Evolutionary conservation across 768 basidiomycete genomes (phyloP).

Genomic region (Tylopilus vinaceipallidus): DNA sequence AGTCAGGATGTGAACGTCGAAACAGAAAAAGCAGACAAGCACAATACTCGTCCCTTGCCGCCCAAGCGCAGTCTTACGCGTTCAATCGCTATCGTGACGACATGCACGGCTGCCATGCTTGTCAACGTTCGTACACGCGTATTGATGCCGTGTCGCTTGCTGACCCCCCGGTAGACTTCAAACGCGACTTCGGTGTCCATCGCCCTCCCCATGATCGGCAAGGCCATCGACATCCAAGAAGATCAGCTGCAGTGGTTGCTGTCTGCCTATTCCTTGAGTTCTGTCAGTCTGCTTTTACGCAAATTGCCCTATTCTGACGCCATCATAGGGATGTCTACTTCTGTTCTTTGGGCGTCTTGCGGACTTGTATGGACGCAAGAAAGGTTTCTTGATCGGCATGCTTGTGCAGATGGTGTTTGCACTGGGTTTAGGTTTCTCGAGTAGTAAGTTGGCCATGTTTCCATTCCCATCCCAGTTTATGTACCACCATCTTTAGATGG

Average conservation of each 20-base stretch:
- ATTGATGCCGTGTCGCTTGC: not conserved
- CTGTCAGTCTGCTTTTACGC: constrained; percentile 38
- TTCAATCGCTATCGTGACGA: constrained; percentile 31
- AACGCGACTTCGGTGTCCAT: constrained; percentile 47
- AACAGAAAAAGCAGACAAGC: not conserved
- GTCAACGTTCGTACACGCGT: constrained; percentile 30
- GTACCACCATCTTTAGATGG: constrained; percentile 40
- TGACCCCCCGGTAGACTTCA: constrained; percentile 26
- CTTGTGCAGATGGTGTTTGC: constrained; percentile 52
- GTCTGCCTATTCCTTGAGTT: constrained; percentile 66
- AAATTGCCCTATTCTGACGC: constrained; percentile 2
- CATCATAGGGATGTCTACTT: constrained; percentile 71
- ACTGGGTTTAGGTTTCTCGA: constrained; percentile 62
- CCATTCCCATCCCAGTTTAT: not conserved
- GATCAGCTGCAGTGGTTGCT: constrained; percentile 63
- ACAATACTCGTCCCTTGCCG: not conserved
- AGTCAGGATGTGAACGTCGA: constrained; percentile 12
- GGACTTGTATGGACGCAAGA: constrained; percentile 76
- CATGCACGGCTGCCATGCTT: constrained; percentile 41
- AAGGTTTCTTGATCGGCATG: constrained; percentile 61
- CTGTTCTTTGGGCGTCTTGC: constrained; percentile 77
- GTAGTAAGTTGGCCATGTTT: constrained; percentile 34
- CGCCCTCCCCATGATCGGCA: constrained; percentile 51
- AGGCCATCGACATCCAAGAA: constrained; percentile 47
- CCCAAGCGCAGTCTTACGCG: constrained; percentile 24